Evolutionary conservation across 2,329 filamentous ascomycete species (phyloP).

Genomic region (Fusarium buxicola): DNA sequence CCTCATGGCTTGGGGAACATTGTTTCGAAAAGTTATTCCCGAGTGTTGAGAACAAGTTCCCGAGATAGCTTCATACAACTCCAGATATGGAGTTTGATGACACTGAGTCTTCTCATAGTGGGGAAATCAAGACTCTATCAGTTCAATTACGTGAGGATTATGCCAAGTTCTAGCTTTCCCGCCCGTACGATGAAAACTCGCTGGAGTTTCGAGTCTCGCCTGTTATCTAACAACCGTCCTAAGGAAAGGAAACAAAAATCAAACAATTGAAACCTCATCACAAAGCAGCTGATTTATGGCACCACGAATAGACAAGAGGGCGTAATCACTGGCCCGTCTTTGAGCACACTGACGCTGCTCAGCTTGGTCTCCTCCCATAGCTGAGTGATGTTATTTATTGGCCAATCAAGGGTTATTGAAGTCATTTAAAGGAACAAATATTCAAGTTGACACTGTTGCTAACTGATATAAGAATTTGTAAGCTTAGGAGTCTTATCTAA

Average conservation of each 20-base stretch:
- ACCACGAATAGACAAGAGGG: background rate
- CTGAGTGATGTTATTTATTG: background rate
- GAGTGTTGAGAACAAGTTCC: background rate
- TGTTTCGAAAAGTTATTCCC: constrained; percentile 1
- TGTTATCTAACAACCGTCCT: background rate
- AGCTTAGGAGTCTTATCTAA: constrained; percentile 10
- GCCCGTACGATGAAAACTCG: too few relatives aligned
- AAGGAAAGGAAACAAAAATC: background rate
- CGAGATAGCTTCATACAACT: background rate
- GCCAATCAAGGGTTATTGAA: background rate
- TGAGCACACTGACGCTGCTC: background rate
- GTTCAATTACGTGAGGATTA: background rate
- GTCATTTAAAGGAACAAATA: background rate
- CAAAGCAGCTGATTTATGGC: background rate
- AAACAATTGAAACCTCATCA: background rate
- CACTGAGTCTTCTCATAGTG: background rate
- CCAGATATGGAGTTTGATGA: background rate
- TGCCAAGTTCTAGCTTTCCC: background rate
- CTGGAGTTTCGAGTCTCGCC: too few relatives aligned
- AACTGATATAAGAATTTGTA: background rate
- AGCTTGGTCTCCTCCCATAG: background rate
- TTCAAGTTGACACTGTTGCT: background rate
- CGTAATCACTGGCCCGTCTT: background rate
- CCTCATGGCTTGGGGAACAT: background rate
- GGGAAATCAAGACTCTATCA: background rate